Evolutionary conservation across 208 protist species (phyloP).

Genomic region (Herpetomonas samuelpessoai): DNA sequence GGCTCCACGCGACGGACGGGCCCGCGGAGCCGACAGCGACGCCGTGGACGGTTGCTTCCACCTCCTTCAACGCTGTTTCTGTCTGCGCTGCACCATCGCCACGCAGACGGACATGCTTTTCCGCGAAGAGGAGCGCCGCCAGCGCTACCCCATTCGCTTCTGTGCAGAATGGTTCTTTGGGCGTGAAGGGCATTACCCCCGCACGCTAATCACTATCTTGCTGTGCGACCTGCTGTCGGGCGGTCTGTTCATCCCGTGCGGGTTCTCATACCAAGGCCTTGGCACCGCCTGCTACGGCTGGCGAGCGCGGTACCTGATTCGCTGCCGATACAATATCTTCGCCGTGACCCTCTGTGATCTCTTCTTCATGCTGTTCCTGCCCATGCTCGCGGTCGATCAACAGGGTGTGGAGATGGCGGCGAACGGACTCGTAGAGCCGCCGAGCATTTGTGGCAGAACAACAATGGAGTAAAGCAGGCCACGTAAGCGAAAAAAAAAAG

Average conservation of each 20-base stretch:
- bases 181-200: slow-evolving; percentile 18
- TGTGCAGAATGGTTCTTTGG: slow-evolving; percentile 43
- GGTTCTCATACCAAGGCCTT: slow-evolving; percentile 61
- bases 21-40: background rate
- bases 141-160: slow-evolving; percentile 19
- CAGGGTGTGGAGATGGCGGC: slow-evolving; percentile 44
- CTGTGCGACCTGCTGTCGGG: slow-evolving; percentile 45
- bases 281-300: slow-evolving; percentile 59
- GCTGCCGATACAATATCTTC: slow-evolving; percentile 57
- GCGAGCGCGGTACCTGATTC: slow-evolving; percentile 67
- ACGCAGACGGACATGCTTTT: slow-evolving; percentile 51
- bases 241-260: slow-evolving; percentile 27
- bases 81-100: slow-evolving; percentile 61
- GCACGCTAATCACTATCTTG: slow-evolving; percentile 31
- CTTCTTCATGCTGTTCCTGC: slow-evolving; percentile 31
- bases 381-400: slow-evolving; percentile 60
- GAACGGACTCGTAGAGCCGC: slow-evolving; percentile 22
- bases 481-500: background rate
- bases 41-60: slow-evolving; percentile 14
- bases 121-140: slow-evolving; percentile 33
- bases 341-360: slow-evolving; percentile 28
- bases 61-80: slow-evolving; percentile 50
- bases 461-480: background rate
- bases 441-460: background rate
- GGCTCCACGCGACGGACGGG: background rate